Base-by-base conservation (phyloP, 306 rosid species). In the Mucuna pruriens region DNA sequence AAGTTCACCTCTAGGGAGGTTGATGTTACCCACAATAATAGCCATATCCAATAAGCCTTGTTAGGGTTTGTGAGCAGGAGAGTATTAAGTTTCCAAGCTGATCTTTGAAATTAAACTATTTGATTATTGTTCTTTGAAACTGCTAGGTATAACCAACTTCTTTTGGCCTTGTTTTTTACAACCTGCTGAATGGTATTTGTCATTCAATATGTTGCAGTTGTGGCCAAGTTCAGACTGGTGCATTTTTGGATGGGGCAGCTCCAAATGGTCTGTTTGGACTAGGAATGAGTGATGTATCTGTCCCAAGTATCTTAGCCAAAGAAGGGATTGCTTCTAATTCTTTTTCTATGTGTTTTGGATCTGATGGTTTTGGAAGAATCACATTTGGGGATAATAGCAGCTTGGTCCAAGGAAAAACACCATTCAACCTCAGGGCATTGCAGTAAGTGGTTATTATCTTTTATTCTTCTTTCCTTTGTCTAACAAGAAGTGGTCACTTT, bases 231-330 rank as follows among this genome's bases (percentile, higher is more conserved):
- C 97, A 92, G 82, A 92, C 92, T 7, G 99, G 99, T 77, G 61
- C 85, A 54, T 93, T 96, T 84, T 74, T 90, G 68, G 40, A 34
- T 0, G 87, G 90, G 44, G 98, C 90, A 45, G 99, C 98, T 48
- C 98, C 98, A 2, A 88, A 93, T 58, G 99, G 99, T 81, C 75
- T 96, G 33, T 75, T 93, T 55, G 99, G 99, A 70, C 95, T 95
- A 63, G 99, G 99, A 31, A 87, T 95, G 88, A 82, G 83, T 0
- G 58, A 67, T 57, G 9, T 84, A 79, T 91, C 99, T 23, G 90
- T 95, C 49, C 99, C 99, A 49, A 95, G 94, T 86, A 82, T 90
- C 82, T 89, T 91, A 80, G 97, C 99, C 19, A 84, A 65, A 22
- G 58, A 80, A 36, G 94, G 94, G 15, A 70, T 88, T 61, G 86